Evolutionary conservation across 78 protist genomes (phyloP).

Genomic region (Guillardia theta): DNA sequence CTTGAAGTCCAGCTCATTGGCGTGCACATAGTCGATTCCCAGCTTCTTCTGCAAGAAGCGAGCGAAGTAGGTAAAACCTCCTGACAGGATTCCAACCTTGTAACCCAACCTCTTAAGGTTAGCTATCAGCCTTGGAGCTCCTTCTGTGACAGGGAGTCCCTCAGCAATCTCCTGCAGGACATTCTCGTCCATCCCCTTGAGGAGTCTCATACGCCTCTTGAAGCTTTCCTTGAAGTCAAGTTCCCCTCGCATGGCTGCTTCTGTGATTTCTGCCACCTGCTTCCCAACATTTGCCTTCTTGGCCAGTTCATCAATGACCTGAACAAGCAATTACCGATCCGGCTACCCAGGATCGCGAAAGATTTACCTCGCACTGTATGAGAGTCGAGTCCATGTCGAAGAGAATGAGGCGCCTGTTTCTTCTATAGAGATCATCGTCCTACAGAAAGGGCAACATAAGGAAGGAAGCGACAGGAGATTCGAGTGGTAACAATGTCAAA

Average conservation of each 20-base stretch:
- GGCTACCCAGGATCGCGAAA: not conserved
- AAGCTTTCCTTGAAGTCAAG: not conserved
- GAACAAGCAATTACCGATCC: not conserved
- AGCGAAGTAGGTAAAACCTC: not conserved
- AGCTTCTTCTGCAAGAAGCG: not conserved
- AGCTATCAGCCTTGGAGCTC: not conserved
- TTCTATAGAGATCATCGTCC: not conserved
- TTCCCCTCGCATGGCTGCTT: not conserved
- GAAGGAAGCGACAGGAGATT: too few relatives aligned
- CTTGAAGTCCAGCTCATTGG: slow-evolving; percentile 12
- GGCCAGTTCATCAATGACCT: slow-evolving; percentile 31
- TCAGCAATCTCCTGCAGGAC: slow-evolving; percentile 9
- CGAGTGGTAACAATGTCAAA: not conserved
- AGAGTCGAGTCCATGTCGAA: slow-evolving; percentile 37
- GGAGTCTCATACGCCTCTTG: not conserved
- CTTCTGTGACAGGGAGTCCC: not conserved
- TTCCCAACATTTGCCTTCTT: not conserved
- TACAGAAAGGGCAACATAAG: not conserved
- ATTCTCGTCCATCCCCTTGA: slow-evolving; percentile 22
- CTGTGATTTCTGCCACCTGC: slow-evolving; percentile 29
- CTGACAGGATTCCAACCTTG: not conserved
- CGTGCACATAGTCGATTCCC: slow-evolving; percentile 22
- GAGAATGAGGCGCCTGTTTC: not conserved
- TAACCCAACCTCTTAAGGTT: slow-evolving; percentile 24
- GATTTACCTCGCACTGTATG: not conserved